Conservation (phyloP, 352 stramenopile genomes). For the Globisporangium spiculum region DNA sequence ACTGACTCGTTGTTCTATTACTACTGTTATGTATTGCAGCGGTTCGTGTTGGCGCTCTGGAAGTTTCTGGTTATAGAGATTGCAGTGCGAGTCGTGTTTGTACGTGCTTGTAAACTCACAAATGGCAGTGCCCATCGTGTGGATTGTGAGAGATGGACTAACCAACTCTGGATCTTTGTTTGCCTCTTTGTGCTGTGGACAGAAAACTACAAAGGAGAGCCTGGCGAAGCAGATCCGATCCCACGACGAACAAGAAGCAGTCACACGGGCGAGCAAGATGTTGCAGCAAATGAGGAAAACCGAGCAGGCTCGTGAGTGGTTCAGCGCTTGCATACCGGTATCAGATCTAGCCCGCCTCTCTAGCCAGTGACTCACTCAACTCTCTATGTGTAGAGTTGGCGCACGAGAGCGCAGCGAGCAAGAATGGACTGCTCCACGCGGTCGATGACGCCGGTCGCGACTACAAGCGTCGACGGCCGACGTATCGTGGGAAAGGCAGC, state of each 20-base stretch:
- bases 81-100: conserved; percentile 42
- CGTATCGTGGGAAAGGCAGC: conserved; percentile 48
- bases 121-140: neutral
- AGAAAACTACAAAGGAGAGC: conserved; percentile 15
- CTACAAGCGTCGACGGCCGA: conserved; percentile 56
- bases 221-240: conserved; percentile 17
- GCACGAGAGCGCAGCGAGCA: neutral
- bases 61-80: conserved; percentile 75
- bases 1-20: conserved; percentile 2
- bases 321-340: neutral
- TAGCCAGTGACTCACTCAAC: neutral
- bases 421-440: conserved; percentile 5
- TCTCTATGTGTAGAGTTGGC: neutral
- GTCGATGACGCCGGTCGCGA: conserved; percentile 10
- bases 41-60: conserved; percentile 68
- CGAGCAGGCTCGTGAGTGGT: conserved; percentile 11
- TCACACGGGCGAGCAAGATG: neutral
- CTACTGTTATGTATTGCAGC: conserved; percentile 28
- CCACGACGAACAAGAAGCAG: conserved; percentile 6
- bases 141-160: neutral
- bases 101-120: conserved; percentile 24
- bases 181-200: neutral
- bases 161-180: neutral
- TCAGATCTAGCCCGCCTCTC: neutral
- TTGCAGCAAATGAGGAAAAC: conserved; percentile 10